Evolutionary conservation across 352 stramenopile genomes (phyloP).

Genomic region (Globisporangium abappressorium): DNA sequence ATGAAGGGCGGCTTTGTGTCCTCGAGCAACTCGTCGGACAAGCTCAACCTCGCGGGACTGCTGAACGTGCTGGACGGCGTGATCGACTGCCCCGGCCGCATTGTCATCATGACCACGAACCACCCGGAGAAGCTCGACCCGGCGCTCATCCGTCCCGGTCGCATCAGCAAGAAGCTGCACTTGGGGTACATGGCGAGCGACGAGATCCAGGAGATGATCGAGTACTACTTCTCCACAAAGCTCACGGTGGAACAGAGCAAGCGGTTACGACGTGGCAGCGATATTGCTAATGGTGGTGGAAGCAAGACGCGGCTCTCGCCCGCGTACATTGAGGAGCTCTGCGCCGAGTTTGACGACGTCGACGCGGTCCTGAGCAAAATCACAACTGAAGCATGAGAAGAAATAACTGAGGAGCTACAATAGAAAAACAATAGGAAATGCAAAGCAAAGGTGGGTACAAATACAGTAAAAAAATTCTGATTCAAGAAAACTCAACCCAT

Average conservation of each 20-base stretch:
- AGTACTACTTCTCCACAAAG: slow-evolving; percentile 47
- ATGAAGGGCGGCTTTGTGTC: slow-evolving; percentile 5
- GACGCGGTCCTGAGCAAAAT: slow-evolving; percentile 10
- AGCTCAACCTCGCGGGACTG: slow-evolving; percentile 64
- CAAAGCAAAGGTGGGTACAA: background rate
- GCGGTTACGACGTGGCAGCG: background rate
- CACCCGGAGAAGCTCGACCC: slow-evolving; percentile 86
- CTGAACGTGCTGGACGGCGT: slow-evolving; percentile 86
- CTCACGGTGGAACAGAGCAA: slow-evolving; percentile 23
- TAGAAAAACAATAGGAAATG: background rate
- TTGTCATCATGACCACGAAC: slow-evolving; percentile 90
- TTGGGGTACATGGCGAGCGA: slow-evolving; percentile 53
- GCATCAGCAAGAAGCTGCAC: slow-evolving; percentile 81
- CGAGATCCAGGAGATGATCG: slow-evolving; percentile 47
- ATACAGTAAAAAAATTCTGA: background rate
- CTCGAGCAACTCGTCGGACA: slow-evolving; percentile 19
- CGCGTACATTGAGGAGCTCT: slow-evolving; percentile 12
- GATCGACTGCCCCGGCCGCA: slow-evolving; percentile 69
- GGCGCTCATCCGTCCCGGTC: slow-evolving; percentile 81
- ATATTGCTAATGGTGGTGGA: background rate
- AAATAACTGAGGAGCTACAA: background rate
- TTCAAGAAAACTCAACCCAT: background rate
- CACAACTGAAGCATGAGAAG: background rate
- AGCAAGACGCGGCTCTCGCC: slow-evolving; percentile 6
- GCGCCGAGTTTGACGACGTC: slow-evolving; percentile 14